Conservation (phyloP, 1,284 basidiomycete genomes). For the Moesziomyces aphidis region DNA sequence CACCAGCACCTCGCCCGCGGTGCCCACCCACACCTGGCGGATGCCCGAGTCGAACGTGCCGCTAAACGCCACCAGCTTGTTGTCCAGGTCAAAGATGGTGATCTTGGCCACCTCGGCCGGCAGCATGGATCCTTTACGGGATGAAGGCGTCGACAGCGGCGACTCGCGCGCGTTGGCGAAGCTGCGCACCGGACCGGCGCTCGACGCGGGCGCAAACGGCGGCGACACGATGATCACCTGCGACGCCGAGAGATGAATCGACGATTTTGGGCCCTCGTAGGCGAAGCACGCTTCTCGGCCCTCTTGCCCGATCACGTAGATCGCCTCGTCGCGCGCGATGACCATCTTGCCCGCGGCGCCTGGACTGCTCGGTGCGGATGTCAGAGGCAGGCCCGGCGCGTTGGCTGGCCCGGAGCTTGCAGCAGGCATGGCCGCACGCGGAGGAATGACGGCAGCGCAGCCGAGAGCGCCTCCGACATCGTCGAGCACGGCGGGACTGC, state of each 20-base stretch:
- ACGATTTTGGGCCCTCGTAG: constrained; percentile 61
- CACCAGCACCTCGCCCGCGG: constrained; percentile 50
- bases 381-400: background rate
- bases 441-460: constrained; percentile 74
- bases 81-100: constrained; percentile 90
- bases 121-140: constrained; percentile 16
- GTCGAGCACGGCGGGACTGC: constrained; percentile 78
- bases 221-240: constrained; percentile 82
- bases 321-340: constrained; percentile 89
- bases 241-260: constrained; percentile 51
- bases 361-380: background rate
- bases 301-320: constrained; percentile 86
- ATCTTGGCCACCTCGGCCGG: constrained; percentile 74
- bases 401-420: background rate
- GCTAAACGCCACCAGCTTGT: constrained; percentile 85
- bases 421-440: constrained; percentile 3
- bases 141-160: constrained; percentile 23
- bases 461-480: constrained; percentile 86
- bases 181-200: constrained; percentile 76
- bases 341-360: constrained; percentile 78
- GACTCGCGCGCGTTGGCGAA: constrained; percentile 70
- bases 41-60: constrained; percentile 58
- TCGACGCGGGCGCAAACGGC: constrained; percentile 79
- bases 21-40: constrained; percentile 35
- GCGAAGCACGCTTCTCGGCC: constrained; percentile 88